Base-by-base conservation (phyloP, 2,329 filamentous ascomycete species). In the Paracoccidioides lutzii region DNA sequence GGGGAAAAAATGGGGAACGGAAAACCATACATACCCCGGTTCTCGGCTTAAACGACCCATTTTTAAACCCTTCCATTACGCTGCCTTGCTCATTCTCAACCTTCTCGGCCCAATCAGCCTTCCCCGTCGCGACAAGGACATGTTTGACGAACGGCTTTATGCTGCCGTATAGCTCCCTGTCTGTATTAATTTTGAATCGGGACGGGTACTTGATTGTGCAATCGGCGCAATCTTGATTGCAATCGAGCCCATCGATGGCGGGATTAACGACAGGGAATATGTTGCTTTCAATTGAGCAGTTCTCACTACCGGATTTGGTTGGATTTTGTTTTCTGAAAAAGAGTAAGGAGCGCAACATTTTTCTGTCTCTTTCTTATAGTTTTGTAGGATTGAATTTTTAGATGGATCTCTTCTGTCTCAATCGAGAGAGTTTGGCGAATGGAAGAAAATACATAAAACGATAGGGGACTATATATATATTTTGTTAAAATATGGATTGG, bases 51-150 rank as follows among this genome's bases (percentile, higher is more conserved):
- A 72, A 46, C 1, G 70, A 71, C n/a, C 68, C 67, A 53, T 71
- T 71, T 46, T 71, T 78, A 62, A 90, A 79, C 1, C 85, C 87
- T 73, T 88, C 77, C 87, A 91, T 91, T 40, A 91, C 78, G 67
- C 84, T 89, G 4, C 86, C 87, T 71, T 87, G 84, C 75, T 96
- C 91, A 66, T 96, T 87, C 56, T 81, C 82, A 44, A 95, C 88
- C 73, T 94, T 86, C 57, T 88, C 75, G 65, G 90, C 85, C 93
- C 93, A 98, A 72, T 98, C 93, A 30, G 84, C 80, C 80, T 96
- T 95, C 58, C 90, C 88, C 12, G 93, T 98, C 32, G 88, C 93
- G 14, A 97, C 89, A 35, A 98, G 75, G 59, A 95, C 69, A 72
- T 98, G 93, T 30, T 89, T 91, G 65, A 81, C 84, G 86, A 88